These are phyloP conservation scores for Myrmaecium sp. DNA, from an alignment of 2,329 filamentous ascomycete genomes.

Conservation along the genomic window DNA sequence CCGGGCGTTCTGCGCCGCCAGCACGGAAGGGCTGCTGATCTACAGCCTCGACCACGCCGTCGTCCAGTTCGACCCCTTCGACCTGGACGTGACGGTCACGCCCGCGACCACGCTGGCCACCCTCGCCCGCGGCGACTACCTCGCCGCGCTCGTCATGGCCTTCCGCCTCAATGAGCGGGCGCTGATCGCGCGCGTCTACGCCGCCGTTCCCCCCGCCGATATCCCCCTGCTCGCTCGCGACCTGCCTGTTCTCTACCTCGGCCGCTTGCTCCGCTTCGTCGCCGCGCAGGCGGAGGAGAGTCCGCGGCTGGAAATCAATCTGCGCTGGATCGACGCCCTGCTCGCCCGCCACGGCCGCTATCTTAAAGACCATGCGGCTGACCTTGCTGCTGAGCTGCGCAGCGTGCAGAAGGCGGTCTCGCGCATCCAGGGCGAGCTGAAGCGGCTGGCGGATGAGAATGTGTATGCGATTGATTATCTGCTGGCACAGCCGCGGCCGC, in stretches of 20 bases:
- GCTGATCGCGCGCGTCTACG: constrained; percentile 72
- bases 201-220: constrained; percentile 58
- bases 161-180: constrained; percentile 83
- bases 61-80: constrained; percentile 85
- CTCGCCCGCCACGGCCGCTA: constrained; percentile 72
- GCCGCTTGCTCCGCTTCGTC: constrained; percentile 70
- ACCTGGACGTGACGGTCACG: constrained; percentile 86
- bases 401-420: constrained; percentile 66
- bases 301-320: constrained; percentile 85
- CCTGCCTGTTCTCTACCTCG: constrained; percentile 72
- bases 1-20: constrained; percentile 81
- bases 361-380: constrained; percentile 63
- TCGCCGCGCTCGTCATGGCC: constrained; percentile 90
- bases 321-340: constrained; percentile 75
- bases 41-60: constrained; percentile 77
- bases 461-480: constrained; percentile 80
- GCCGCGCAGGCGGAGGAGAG: constrained; percentile 76
- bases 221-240: constrained; percentile 63
- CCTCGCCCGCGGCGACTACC: constrained; percentile 61
- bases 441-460: constrained; percentile 73
- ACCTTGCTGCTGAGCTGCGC: constrained; percentile 70
- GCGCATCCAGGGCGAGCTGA: constrained; percentile 67
- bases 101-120: constrained; percentile 53
- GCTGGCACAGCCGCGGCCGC: constrained; percentile 32
- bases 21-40: constrained; percentile 82